phyloP scores from a whole-genome alignment of 2,329 filamentous ascomycete species.

The Chalaropsis ovoidea region DNA sequence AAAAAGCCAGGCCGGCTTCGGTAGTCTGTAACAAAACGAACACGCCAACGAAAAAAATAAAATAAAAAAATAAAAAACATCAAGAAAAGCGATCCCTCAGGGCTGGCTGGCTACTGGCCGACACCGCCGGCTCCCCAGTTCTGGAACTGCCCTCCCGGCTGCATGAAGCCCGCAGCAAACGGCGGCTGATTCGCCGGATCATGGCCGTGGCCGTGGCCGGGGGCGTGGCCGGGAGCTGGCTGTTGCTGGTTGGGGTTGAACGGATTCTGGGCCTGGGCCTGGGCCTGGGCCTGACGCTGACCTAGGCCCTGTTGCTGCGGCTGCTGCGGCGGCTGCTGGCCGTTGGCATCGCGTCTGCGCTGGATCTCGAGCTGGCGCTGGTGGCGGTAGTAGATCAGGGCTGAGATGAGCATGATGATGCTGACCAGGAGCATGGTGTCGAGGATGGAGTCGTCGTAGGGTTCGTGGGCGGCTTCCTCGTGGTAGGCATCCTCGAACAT shows the following conservation, averaged over 20 bases:
- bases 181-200: conserved; percentile 23
- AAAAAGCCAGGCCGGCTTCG: no score
- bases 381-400: conserved; percentile 73
- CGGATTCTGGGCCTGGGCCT: background rate
- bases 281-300: background rate
- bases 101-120: conserved; percentile 35
- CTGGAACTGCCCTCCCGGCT: conserved; percentile 54
- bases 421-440: conserved; percentile 78
- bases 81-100: background rate
- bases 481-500: conserved; percentile 43
- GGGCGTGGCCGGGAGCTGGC: background rate
- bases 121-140: conserved; percentile 57
- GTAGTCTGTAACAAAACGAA: background rate
- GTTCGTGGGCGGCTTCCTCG: conserved; percentile 50
- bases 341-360: conserved; percentile 23
- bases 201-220: conserved; percentile 21
- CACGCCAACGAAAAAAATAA: background rate
- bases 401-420: conserved; percentile 61
- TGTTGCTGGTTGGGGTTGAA: conserved; percentile 28
- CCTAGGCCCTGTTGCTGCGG: no score
- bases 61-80: background rate
- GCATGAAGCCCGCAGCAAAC: conserved; percentile 34
- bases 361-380: conserved; percentile 51
- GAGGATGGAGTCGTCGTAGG: conserved; percentile 66
- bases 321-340: background rate